phyloP scores from a whole-genome alignment of 2,329 filamentous ascomycete species.

The Leptographium radiaticola region DNA sequence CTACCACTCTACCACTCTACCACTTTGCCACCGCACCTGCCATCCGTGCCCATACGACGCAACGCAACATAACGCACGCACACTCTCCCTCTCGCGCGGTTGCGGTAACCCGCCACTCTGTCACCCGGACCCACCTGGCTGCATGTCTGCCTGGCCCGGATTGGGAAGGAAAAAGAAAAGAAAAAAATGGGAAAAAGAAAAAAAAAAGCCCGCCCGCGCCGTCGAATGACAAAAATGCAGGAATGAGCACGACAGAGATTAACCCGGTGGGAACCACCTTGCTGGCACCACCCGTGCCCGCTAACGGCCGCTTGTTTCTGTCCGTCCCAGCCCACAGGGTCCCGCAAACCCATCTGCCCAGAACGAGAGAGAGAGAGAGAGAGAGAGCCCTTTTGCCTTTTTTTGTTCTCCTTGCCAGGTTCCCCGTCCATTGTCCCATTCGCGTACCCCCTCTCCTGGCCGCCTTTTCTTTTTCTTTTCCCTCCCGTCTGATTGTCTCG shows the following conservation, averaged over 20 bases:
- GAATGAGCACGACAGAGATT: background rate
- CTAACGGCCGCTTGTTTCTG: background rate
- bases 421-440: too few relatives aligned
- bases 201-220: background rate
- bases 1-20: too few relatives aligned
- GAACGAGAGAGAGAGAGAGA: background rate
- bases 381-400: background rate
- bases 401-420: too few relatives aligned
- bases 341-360: background rate
- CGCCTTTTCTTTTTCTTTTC: too few relatives aligned
- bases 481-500: too few relatives aligned
- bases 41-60: too few relatives aligned
- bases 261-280: background rate
- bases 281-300: background rate
- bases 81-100: background rate
- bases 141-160: too few relatives aligned
- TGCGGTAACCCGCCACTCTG: background rate
- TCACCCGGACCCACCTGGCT: background rate
- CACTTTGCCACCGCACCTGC: too few relatives aligned
- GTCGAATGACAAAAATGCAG: background rate
- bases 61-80: background rate
- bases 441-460: too few relatives aligned
- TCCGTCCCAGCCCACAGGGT: background rate
- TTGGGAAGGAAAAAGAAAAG: too few relatives aligned
- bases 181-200: too few relatives aligned